A percentile compares a stretch with the other conserved stretches of the same genome.
Conservation (phyloP, 1,284 basidiomycete species). For the Dichomitus squalens region DNA sequence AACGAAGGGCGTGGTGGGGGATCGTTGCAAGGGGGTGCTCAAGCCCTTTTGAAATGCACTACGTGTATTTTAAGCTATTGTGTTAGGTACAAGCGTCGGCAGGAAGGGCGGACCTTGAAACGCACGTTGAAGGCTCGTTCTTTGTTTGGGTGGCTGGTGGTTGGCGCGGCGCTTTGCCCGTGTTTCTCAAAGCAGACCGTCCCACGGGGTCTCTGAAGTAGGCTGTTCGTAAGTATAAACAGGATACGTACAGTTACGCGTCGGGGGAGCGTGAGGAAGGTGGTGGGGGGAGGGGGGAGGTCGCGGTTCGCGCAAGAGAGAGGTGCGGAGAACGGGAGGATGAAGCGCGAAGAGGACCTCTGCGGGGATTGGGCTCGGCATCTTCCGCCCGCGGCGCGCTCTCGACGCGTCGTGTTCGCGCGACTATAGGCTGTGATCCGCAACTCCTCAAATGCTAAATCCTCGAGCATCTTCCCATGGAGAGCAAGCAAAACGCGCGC, state of each 20-base stretch:
- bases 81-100: neutral
- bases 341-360: neutral
- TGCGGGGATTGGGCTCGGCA: conserved; percentile 8
- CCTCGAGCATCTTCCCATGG: neutral
- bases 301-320: conserved; percentile 5
- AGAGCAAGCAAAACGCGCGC: neutral
- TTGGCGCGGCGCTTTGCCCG: neutral
- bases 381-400: conserved; percentile 18
- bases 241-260: neutral
- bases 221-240: neutral
- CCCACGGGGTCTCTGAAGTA: neutral
- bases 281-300: conserved; percentile 2
- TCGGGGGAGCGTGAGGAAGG: neutral
- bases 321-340: conserved; percentile 17
- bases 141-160: conserved; percentile 1
- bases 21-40: neutral
- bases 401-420: conserved; percentile 19
- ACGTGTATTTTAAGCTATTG: neutral
- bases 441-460: neutral
- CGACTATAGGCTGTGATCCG: conserved; percentile 8
- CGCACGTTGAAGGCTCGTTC: neutral
- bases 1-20: neutral
- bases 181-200: neutral
- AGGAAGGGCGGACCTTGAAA: conserved; percentile 1
- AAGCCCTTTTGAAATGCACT: neutral